These are phyloP conservation scores for Grigorovia transvaalensis DNA, from an alignment of 805 yeast species.

Conservation along the genomic window DNA sequence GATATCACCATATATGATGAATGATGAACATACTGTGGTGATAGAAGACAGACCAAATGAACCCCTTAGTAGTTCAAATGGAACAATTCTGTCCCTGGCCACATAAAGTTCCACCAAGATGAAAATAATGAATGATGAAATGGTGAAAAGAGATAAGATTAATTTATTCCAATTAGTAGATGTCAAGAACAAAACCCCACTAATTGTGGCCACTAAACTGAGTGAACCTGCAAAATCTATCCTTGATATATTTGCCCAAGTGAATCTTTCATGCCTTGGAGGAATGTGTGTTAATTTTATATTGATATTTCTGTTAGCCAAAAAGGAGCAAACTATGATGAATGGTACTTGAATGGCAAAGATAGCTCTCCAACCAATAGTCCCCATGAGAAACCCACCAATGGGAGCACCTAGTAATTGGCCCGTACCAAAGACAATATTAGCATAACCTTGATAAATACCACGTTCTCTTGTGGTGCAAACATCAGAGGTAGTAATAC, in stretches of 20 bases:
- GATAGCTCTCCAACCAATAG: slow-evolving; percentile 56
- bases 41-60: slow-evolving; percentile 44
- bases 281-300: slow-evolving; percentile 40
- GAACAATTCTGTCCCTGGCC: slow-evolving; percentile 48
- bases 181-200: slow-evolving; percentile 37
- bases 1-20: slow-evolving; percentile 36
- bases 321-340: slow-evolving; percentile 30
- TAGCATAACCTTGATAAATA: slow-evolving; percentile 72
- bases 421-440: slow-evolving; percentile 65
- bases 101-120: slow-evolving; percentile 27
- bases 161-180: slow-evolving; percentile 38
- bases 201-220: slow-evolving; percentile 45
- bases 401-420: slow-evolving; percentile 59
- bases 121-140: slow-evolving; percentile 27
- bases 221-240: slow-evolving; percentile 62
- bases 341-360: slow-evolving; percentile 43
- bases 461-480: slow-evolving; percentile 72
- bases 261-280: slow-evolving; percentile 37
- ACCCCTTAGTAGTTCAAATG: slow-evolving; percentile 42
- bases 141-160: slow-evolving; percentile 25
- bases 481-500: slow-evolving; percentile 68
- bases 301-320: slow-evolving; percentile 30
- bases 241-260: slow-evolving; percentile 39
- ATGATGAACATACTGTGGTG: slow-evolving; percentile 38
- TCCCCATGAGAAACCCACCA: slow-evolving; percentile 51